Base-by-base conservation (phyloP, 306 rosid species). In the Cucumis hystrix region DNA sequence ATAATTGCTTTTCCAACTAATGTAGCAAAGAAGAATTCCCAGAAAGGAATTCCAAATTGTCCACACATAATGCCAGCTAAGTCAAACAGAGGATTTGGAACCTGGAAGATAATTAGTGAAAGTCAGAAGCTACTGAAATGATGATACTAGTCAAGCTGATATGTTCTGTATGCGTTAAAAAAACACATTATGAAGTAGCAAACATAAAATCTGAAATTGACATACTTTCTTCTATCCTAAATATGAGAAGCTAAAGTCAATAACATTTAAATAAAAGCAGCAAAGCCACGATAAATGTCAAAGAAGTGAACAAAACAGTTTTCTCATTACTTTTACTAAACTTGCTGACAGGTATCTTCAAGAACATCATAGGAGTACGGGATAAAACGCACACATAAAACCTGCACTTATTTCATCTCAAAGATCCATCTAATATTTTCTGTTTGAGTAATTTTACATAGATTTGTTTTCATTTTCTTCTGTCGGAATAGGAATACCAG, bases 21-120 rank as follows among this genome's bases (percentile, higher is more conserved):
- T 51, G 99, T 96, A 76, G 98, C 89, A 23, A 89, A 85, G 72
- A 96, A 96, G 77, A 96, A 92, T 67, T 89, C 80, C 98, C 98
- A 91, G 78, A 96, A 96, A 8, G 99, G 88, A 83, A 91, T 80
- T 45, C 98, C 96, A 81, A 91, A 92, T 88, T 96, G 99, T 80
- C 99, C 99, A 83, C 99, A 96, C 99, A 96, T 91, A 80, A 96
- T 96, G 87, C 99, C 99, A 69, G 99, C 99, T 71, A 96, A 91
- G 89, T 92, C 99, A 83, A 96, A 96, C 68, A 96, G 87, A 83
- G 99, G 99, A 88, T 96, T 96, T 62, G 99, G 99, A 59, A 96
- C 89, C 99, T 96, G 90, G 79, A 81, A 82, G 79, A 55, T 49
- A 88, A 69, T 77, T 35, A 68, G 76, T 64, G 80, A 75, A 79